Evolutionary conservation across 192 early-diverging fungal genomes (phyloP).

Genomic region (Umbelopsis isabellina): DNA sequence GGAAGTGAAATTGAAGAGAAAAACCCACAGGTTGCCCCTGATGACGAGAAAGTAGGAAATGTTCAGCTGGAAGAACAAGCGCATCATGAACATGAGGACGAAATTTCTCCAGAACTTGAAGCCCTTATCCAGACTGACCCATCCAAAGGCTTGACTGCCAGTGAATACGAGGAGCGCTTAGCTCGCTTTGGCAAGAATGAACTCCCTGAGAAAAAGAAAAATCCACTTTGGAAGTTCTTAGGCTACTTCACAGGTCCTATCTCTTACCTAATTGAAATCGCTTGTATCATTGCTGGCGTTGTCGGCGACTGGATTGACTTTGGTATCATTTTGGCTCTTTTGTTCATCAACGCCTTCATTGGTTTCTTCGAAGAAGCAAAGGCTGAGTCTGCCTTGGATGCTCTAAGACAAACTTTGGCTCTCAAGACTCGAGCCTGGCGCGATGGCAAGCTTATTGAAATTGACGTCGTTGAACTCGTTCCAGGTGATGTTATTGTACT

Average conservation of each 20-base stretch:
- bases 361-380: constrained; percentile 94
- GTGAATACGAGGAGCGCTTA: constrained; percentile 69
- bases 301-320: constrained; percentile 78
- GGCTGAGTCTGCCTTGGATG: constrained; percentile 92
- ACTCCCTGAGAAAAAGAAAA: constrained; percentile 78
- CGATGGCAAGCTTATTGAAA: constrained; percentile 71
- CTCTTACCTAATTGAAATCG: constrained; percentile 87
- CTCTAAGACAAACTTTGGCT: constrained; percentile 92
- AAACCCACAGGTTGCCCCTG: background rate
- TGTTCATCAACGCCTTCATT: constrained; percentile 89
- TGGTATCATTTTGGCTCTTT: constrained; percentile 78
- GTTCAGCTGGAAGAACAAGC: constrained; percentile 70
- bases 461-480: constrained; percentile 72
- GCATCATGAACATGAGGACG: constrained; percentile 73
- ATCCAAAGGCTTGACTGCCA: constrained; percentile 68
- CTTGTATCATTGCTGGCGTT: constrained; percentile 73
- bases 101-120: constrained; percentile 79
- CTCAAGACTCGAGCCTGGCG: constrained; percentile 83
- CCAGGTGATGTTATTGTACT: constrained; percentile 85
- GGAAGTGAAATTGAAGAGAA: constrained; percentile 22
- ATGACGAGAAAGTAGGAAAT: constrained; percentile 47
- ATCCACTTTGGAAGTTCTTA: constrained; percentile 82
- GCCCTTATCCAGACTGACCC: constrained; percentile 81
- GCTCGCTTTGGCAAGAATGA: constrained; percentile 81
- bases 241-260: constrained; percentile 83